phyloP scores from a whole-genome alignment of 1,139 yeast species.

The Taphrina confusa region DNA sequence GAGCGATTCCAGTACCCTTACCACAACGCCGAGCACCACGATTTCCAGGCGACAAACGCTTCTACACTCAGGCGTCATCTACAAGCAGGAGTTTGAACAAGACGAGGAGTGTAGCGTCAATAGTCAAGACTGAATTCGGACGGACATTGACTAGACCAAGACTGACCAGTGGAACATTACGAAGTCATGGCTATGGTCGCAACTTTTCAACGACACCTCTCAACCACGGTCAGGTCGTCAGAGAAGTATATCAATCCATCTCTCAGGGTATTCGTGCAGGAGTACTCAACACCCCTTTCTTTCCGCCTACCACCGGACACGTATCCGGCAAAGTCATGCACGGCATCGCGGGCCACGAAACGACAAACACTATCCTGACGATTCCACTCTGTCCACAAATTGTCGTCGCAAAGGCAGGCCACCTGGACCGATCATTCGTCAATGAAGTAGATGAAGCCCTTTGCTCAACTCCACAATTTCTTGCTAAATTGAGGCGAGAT shows the following conservation, averaged over 20 bases:
- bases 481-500: conserved; percentile 23
- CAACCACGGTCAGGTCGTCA: conserved; percentile 31
- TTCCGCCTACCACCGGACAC: not conserved
- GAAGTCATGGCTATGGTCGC: conserved; percentile 25
- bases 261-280: conserved; percentile 31
- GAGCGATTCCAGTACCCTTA: conserved; percentile 14
- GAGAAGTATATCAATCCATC: conserved; percentile 25
- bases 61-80: conserved; percentile 1
- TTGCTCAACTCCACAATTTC: conserved; percentile 11
- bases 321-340: conserved; percentile 2
- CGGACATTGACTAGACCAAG: conserved; percentile 15
- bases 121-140: conserved; percentile 12
- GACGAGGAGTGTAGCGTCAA: not conserved
- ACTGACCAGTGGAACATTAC: conserved; percentile 10
- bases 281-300: conserved; percentile 23
- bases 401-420: conserved; percentile 7
- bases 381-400: conserved; percentile 13
- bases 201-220: conserved; percentile 9
- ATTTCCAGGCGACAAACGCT: conserved; percentile 20
- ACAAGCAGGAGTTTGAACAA: not conserved
- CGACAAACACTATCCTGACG: conserved; percentile 1
- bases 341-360: not conserved
- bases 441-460: conserved; percentile 11
- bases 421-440: conserved; percentile 5
- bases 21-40: conserved; percentile 21